Conservation (phyloP, 352 stramenopile species). For the Phytophthora tentaculata region DNA sequence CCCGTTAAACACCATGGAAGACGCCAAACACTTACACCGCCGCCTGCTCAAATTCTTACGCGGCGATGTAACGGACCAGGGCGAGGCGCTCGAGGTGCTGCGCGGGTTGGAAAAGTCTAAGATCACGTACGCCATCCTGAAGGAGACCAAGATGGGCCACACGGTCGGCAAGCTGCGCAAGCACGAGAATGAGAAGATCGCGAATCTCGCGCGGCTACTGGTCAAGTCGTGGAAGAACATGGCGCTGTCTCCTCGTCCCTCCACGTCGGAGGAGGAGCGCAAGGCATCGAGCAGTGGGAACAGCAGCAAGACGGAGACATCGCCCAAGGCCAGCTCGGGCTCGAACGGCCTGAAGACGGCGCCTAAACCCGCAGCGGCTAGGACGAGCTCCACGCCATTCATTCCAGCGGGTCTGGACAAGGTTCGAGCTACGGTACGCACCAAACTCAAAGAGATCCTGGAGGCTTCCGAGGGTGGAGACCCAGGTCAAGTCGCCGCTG, state of each 20-base stretch:
- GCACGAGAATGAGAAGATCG: conserved; percentile 85
- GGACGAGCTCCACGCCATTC: conserved; percentile 43
- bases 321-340: conserved; percentile 8
- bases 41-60: conserved; percentile 77
- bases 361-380: conserved; percentile 28
- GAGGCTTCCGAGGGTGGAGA: conserved; percentile 56
- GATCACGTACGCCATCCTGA: conserved; percentile 76
- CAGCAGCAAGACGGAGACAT: conserved; percentile 31
- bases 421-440: conserved; percentile 75
- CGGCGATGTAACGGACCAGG: conserved; percentile 64
- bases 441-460: conserved; percentile 83
- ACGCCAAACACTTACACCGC: conserved; percentile 69
- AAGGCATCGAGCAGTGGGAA: conserved; percentile 37
- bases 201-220: conserved; percentile 72
- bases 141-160: conserved; percentile 86
- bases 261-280: conserved; percentile 9
- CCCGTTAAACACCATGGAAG: conserved; percentile 58
- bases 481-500: conserved; percentile 58
- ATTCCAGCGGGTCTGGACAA: conserved; percentile 80
- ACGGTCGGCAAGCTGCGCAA: conserved; percentile 91
- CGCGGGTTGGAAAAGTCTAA: conserved; percentile 59
- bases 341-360: conserved; percentile 39
- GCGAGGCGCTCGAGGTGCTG: conserved; percentile 68
- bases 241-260: conserved; percentile 66
- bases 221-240: conserved; percentile 91